phyloP scores from a whole-genome alignment of 73 alveolate genomes.

The Stentor roeselii region DNA sequence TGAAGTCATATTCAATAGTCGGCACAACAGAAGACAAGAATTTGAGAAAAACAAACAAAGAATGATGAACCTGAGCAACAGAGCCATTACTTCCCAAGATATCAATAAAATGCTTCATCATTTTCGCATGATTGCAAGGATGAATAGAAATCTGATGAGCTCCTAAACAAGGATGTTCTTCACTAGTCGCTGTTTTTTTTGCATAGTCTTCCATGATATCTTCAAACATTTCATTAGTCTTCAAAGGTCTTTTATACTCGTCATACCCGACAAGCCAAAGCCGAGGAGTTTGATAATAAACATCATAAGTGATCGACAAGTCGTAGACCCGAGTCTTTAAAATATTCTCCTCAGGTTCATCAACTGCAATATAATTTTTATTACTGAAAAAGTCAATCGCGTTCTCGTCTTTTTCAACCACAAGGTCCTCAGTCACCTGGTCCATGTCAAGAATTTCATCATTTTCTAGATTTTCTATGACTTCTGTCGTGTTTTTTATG shows the following conservation, averaged over 20 bases:
- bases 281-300: conserved; percentile 91
- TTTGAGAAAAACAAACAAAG: conserved; percentile 87
- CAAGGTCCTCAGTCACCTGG: background rate
- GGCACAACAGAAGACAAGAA: conserved; percentile 94
- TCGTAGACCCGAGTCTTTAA: conserved; percentile 44
- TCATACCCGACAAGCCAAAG: conserved; percentile 95
- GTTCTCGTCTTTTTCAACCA: conserved; percentile 1
- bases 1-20: conserved; percentile 94
- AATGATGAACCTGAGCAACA: conserved; percentile 33
- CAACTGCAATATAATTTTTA: conserved; percentile 37
- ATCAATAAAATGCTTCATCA: conserved; percentile 30
- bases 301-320: conserved; percentile 81
- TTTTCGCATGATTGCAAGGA: conserved; percentile 85
- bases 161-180: conserved; percentile 89
- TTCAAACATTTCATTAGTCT: conserved; percentile 74
- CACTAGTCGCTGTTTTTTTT: conserved; percentile 92
- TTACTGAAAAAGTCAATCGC: background rate
- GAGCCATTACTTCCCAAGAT: conserved; percentile 10
- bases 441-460: conserved; percentile 26
- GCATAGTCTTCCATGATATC: conserved; percentile 96
- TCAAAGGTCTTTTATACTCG: conserved; percentile 70
- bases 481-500: background rate
- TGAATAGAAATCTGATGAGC: conserved; percentile 86
- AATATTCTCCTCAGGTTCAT: conserved; percentile 43
- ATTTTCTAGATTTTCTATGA: background rate